Evolutionary conservation across 2,329 filamentous ascomycete genomes (phyloP), one percentile per base, ranked within the genome.

Genomic region (Apiospora sp.): DNA sequence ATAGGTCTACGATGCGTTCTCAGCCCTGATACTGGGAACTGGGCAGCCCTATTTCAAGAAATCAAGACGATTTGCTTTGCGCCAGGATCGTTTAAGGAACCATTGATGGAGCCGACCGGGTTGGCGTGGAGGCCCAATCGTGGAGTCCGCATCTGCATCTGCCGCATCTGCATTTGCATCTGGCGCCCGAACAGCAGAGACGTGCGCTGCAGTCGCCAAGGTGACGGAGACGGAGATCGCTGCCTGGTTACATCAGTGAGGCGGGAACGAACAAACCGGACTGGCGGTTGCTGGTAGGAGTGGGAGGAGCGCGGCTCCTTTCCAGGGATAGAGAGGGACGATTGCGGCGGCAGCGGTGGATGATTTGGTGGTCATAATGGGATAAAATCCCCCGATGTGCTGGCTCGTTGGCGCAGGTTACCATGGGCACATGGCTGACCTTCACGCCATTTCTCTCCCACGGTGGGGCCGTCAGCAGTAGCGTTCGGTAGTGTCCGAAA

Each of bases 101-200:
- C 34, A 64, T n/a, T 8, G 19, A 64, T 41, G 34, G 58, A 41
- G 58, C 58, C 30, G 58, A 64, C 58, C 58, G 19, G 58, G 58
- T 64, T 34, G 16, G 34, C 58, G 58, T 41, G 58, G 58, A 64
- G 58, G 58, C 58, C 58, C 34, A 41, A 64, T 64, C 58, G 58
- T 64, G 58, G 58, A 19, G 19, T 49, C 46, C 8, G 46, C 46
- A 48, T 48, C 4, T 48, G 46, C 46, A 49, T 64, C 58, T 64
- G 30, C 19, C 19, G 34, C 30, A 64, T 64, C 58, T 64, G 30
- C 58, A 41, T 19, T 22, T 19, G 34, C 30, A 64, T 64, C 58
- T 64, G 30, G 34, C 30, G 34, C 30, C 58, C 58, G 58, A 64
- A 64, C 34, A 41, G 22, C 14, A n/a, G 30, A 61, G 54, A 34